Base-by-base conservation (phyloP, 352 stramenopile genomes). In the Thalassiosira livingstoniorum region DNA sequence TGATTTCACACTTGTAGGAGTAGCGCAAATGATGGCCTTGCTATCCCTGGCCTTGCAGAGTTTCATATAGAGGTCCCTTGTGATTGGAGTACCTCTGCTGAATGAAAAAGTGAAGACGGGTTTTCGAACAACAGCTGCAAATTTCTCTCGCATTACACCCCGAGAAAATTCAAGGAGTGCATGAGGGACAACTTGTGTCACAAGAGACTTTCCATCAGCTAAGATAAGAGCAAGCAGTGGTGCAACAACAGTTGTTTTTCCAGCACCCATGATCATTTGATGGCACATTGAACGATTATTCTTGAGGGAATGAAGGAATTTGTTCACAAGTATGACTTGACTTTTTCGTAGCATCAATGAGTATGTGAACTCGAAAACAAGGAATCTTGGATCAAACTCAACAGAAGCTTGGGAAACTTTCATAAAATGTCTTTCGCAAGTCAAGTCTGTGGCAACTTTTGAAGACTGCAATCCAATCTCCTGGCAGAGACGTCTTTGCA, bases 251-350 rank as follows among this genome's bases (percentile, higher is more conserved):
- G 98, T 99, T 0, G 98, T 99, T 88, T 99, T 99, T 27, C 98
- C 98, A 2, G 97, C 97, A 27, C 98, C 98, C 98, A 99, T 99
- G 89, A 99, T 99, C 98, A 99, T 99, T 94, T 99, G 93, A 81
- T 96, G 92, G 63, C 94, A 97, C 87, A 97, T 96, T 23, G 90
- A 96, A 35, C 92, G 85, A 25, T 90, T 86, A 31, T 89, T 85
- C 31, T 89, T 83, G 94, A 98, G n/a, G 85, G 85, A 76, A 98
- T 95, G 53, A 29, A 90, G 61, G 87, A 99, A 99, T 65, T 98
- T 99, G 72, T 98, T 95, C 18, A 99, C 98, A 89, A 99, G 97
- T 79, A 98, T 96, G n/a, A 99, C 97, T 90, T 99, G 98, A 51
- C 96, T 97, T 15, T 96, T 95, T 47, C 98, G 95, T 25, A 99